phyloP scores from a whole-genome alignment of 176 grass and related monocot genomes.

The Lolium multiflorum region DNA sequence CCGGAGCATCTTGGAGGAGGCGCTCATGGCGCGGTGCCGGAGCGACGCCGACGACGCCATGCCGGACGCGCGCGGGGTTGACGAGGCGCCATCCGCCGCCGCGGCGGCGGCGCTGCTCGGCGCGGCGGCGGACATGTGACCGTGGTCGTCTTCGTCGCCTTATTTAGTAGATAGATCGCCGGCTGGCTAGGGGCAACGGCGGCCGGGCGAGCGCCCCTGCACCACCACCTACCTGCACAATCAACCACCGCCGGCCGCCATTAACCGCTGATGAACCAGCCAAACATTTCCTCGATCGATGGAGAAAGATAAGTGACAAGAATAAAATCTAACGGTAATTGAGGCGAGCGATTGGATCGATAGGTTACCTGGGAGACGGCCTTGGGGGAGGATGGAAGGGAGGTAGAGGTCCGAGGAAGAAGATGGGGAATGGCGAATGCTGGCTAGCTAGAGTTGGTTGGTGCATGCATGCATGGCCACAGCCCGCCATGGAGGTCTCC shows the following conservation, averaged over 20 bases:
- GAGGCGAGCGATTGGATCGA: background rate
- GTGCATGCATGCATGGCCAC: constrained; percentile 34
- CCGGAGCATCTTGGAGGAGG: constrained; percentile 87
- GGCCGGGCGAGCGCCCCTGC: background rate
- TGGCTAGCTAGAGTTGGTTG: constrained; percentile 31
- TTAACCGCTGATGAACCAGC: too few relatives aligned
- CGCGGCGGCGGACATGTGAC: constrained; percentile 16
- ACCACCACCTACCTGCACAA: background rate
- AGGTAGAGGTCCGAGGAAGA: background rate
- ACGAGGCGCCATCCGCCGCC: constrained; percentile 27
- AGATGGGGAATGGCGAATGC: background rate
- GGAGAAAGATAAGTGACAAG: background rate
- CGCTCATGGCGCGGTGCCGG: constrained; percentile 76
- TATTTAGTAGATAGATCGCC: background rate
- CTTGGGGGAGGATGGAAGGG: constrained; percentile 21
- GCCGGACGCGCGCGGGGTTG: constrained; percentile 38
- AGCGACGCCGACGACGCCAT: constrained; percentile 50
- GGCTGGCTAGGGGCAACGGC: background rate
- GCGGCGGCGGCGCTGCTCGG: constrained; percentile 24
- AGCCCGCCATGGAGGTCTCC: background rate
- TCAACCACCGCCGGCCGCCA: too few relatives aligned
- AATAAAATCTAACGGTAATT: background rate
- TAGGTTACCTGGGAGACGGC: constrained; percentile 28
- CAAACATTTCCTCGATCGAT: background rate
- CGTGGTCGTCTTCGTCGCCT: constrained; percentile 22